Base-by-base conservation (phyloP, 371 early-diverging fungal species). In the Mucor plumbeus region DNA sequence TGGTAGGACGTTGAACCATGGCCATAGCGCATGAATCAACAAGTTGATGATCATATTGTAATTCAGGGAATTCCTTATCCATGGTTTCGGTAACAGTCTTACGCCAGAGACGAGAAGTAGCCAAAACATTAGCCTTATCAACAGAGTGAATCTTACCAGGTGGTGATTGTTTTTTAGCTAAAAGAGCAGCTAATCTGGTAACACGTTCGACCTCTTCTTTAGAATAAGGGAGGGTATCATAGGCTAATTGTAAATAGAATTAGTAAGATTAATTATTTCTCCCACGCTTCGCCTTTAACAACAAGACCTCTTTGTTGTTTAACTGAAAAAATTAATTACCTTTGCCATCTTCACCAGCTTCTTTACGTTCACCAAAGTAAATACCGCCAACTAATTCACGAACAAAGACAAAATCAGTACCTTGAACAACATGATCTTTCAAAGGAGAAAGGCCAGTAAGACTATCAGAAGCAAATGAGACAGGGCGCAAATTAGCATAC, bases 61-160 rank as follows among this genome's bases (percentile, higher is more conserved):
- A 82, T 53, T 85, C 81, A 40, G 97, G 97, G 87, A 91, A 98
- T 71, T 97, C 97, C 63, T 83, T 86, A 41, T 84, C 81, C 54
- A 98, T 77, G 15, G 92, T 93, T 53, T 95, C 94, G 4, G 94
- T 93, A 26, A 97, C 97, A 17, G 91, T 91, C 64, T 88, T 86
- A 70, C 97, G 91, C 97, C 98, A 98, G 71, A 97, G 89, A 71
- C 98, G 92, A 17, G 98, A 97, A 0, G 97, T 94, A 44, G 98
- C 98, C 72, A 97, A 86, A 10, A 98, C 99, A 78, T 98, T 98
- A 65, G 98, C 98, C 82, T 98, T 98, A 85, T 98, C 99, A 64
- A 98, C 91, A 39, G 95, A 95, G 73, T 95, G 97, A 64, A 97
- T 91, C 57, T 92, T 90, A 67, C 88, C 86, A 26, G 91, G 90